These are phyloP conservation scores for Melanopsichium pennsylvanicum DNA, from an alignment of 1,284 basidiomycete genomes.

Conservation along the genomic window DNA sequence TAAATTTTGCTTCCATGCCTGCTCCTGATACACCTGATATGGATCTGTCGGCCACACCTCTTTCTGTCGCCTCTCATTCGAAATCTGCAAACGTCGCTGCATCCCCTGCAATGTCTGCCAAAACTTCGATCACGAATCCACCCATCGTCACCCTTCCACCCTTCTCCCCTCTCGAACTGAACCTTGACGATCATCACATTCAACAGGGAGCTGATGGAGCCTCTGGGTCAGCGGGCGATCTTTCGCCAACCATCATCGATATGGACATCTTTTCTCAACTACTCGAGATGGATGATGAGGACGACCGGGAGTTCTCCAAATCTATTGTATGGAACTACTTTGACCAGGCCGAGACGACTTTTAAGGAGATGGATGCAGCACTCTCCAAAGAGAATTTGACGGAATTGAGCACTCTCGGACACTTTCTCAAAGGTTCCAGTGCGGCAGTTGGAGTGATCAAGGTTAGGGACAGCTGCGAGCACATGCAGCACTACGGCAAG, in stretches of 20 bases:
- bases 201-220: slow-evolving; percentile 29
- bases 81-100: no score
- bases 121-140: neutral
- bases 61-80: no score
- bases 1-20: no score
- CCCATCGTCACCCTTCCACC: neutral
- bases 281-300: slow-evolving; percentile 86
- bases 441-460: slow-evolving; percentile 83
- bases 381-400: slow-evolving; percentile 74
- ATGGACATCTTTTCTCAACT: slow-evolving; percentile 83
- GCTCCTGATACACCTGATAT: no score
- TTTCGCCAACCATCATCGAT: slow-evolving; percentile 71
- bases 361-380: slow-evolving; percentile 78
- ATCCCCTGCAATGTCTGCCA: no score
- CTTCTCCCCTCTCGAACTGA: neutral
- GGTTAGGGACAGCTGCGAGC: slow-evolving; percentile 83
- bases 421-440: slow-evolving; percentile 93
- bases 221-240: slow-evolving; percentile 34
- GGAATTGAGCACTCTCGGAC: slow-evolving; percentile 79
- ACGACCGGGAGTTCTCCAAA: slow-evolving; percentile 77
- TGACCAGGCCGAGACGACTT: slow-evolving; percentile 72
- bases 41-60: no score
- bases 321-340: slow-evolving; percentile 84
- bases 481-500: slow-evolving; percentile 83
- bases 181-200: neutral